A percentile compares a stretch with the other conserved stretches of the same genome.
Evolutionary conservation across 352 stramenopile species (phyloP).

Genomic region (Thalassiosira hispida): DNA sequence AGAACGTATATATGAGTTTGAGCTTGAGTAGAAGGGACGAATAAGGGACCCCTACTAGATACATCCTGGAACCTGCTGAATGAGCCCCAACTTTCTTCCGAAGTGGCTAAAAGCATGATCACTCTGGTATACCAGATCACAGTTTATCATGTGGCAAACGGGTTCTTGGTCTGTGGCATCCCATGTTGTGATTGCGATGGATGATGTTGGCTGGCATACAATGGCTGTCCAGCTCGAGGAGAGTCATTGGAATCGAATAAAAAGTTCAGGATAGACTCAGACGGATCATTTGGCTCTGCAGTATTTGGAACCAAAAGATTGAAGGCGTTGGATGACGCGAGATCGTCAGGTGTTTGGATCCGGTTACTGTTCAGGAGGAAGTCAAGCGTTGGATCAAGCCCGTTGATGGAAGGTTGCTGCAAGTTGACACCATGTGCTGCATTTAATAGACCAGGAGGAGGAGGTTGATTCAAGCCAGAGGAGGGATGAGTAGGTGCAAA

Average conservation of each 20-base stretch:
- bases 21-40: no score
- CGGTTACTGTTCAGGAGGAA: conserved; percentile 20
- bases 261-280: conserved; percentile 51
- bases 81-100: no score
- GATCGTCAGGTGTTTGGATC: conserved; percentile 19
- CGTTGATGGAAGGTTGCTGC: background rate
- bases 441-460: background rate
- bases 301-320: conserved; percentile 6
- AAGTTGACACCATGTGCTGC: background rate
- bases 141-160: conserved; percentile 30
- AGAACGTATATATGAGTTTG: no score
- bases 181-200: background rate
- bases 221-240: conserved; percentile 1
- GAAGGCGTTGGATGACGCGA: conserved; percentile 17
- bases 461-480: conserved; percentile 2
- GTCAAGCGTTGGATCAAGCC: conserved; percentile 13
- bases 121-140: no score
- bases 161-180: conserved; percentile 33
- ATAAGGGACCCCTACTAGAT: no score
- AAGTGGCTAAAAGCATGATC: no score
- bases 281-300: conserved; percentile 18
- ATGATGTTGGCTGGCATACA: conserved; percentile 14
- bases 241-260: conserved; percentile 42
- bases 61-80: no score
- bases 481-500: background rate